Conservation (phyloP, 768 basidiomycete genomes). For the Gymnopilus dilepis region DNA sequence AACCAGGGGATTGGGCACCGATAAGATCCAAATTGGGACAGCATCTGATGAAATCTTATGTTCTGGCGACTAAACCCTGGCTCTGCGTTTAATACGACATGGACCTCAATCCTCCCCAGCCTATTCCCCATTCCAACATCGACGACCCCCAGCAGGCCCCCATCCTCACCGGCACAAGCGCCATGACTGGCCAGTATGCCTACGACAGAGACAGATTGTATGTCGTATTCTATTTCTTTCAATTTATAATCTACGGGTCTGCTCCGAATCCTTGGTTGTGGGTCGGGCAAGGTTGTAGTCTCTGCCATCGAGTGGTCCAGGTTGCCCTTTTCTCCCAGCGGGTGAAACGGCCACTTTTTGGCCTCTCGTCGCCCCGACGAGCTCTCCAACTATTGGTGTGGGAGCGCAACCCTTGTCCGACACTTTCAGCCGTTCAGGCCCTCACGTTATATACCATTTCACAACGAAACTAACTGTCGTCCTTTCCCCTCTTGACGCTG, state of each 20-base stretch:
- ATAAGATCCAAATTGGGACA: constrained; percentile 5
- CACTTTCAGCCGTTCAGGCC: constrained; percentile 2
- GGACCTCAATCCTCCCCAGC: constrained; percentile 9
- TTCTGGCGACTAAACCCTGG: constrained; percentile 3
- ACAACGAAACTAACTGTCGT: constrained; percentile 5
- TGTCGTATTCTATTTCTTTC: constrained; percentile 26
- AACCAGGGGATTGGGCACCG: constrained; percentile 6
- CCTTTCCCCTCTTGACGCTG: neutral
- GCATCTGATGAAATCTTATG: constrained; percentile 11
- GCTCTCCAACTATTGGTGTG: constrained; percentile 20
- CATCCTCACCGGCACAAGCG: constrained; percentile 12
- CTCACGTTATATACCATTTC: constrained; percentile 15
- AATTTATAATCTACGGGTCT: constrained; percentile 11
- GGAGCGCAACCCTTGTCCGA: constrained; percentile 15
- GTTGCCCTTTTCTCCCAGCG: constrained; percentile 8
- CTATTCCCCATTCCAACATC: constrained; percentile 14
- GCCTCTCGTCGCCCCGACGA: constrained; percentile 2
- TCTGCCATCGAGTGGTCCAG: constrained; percentile 8
- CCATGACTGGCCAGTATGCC: constrained; percentile 33
- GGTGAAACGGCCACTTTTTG: constrained; percentile 5
- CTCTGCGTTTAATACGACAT: constrained; percentile 13
- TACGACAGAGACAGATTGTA: constrained; percentile 47
- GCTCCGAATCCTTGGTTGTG: constrained; percentile 41
- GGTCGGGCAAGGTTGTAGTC: constrained; percentile 23
- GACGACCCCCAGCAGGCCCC: constrained; percentile 14